These are phyloP conservation scores for Rhododendron ferrugineum DNA, from an alignment of 148 eudicot species.

Conservation along the genomic window DNA sequence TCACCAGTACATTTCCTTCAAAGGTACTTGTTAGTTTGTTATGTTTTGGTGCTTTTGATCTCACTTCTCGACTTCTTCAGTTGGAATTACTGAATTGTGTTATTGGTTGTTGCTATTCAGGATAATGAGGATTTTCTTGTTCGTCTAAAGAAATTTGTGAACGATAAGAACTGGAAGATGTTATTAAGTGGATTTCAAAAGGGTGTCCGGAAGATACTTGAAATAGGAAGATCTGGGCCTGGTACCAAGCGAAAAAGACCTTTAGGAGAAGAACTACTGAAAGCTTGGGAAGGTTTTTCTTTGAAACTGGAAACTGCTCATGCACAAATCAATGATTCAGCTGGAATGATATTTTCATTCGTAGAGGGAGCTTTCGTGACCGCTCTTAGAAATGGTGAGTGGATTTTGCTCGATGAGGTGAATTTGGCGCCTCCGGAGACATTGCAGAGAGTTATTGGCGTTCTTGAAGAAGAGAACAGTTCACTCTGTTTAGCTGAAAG, in stretches of 20 bases:
- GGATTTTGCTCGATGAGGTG: conserved; percentile 98
- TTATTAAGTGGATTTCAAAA: conserved; percentile 48
- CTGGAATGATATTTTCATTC: conserved; percentile 91
- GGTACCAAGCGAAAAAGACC: conserved; percentile 69
- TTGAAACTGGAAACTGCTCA: conserved; percentile 55
- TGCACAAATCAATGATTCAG: conserved; percentile 55
- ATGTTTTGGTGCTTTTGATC: not conserved
- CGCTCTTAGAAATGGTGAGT: conserved; percentile 82
- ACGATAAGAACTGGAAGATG: conserved; percentile 57
- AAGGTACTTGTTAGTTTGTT: conserved; percentile 38
- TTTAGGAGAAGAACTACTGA: conserved; percentile 36
- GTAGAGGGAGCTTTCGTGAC: conserved; percentile 94
- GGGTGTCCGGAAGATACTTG: conserved; percentile 33
- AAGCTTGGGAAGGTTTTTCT: conserved; percentile 55
- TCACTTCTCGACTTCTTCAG: not conserved
- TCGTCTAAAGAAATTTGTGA: conserved; percentile 34
- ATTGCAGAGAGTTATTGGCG: conserved; percentile 86
- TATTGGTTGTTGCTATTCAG: conserved; percentile 28
- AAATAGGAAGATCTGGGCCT: conserved; percentile 30
- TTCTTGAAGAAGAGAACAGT: conserved; percentile 86
- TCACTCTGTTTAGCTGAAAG: conserved; percentile 93
- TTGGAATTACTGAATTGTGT: conserved; percentile 5
- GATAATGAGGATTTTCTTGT: conserved; percentile 42
- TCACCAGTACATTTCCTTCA: conserved; percentile 41
- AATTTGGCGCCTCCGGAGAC: conserved; percentile 98